These are phyloP conservation scores for Pholiota molesta DNA, from an alignment of 768 basidiomycete genomes.

Conservation along the genomic window DNA sequence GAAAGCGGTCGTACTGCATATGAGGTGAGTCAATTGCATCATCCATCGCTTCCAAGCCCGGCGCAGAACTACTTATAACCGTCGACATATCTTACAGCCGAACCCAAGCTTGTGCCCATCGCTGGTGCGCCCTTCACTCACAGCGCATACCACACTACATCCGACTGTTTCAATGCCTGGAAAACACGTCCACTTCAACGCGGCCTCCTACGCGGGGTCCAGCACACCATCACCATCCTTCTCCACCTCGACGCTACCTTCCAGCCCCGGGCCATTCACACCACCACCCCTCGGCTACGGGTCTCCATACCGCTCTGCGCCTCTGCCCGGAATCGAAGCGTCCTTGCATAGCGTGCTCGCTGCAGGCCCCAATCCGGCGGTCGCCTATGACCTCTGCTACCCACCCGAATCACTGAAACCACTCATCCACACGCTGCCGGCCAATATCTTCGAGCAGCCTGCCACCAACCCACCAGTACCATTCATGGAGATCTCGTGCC, in stretches of 20 bases:
- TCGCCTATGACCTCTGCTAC: conserved; percentile 17
- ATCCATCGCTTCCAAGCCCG: background rate
- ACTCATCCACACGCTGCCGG: conserved; percentile 10
- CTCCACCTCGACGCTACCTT: conserved; percentile 8
- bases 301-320: conserved; percentile 11
- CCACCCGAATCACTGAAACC: conserved; percentile 15
- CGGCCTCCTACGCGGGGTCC: background rate
- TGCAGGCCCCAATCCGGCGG: conserved; percentile 5
- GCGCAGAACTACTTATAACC: background rate
- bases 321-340: background rate
- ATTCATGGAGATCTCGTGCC: conserved; percentile 34
- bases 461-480: conserved; percentile 37
- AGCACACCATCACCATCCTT: conserved; percentile 14
- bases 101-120: background rate
- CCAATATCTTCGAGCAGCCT: conserved; percentile 28
- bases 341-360: conserved; percentile 1
- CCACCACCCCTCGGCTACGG: conserved; percentile 11
- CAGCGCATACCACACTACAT: background rate
- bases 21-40: conserved; percentile 1
- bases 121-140: background rate
- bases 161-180: conserved; percentile 11
- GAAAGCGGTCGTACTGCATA: background rate
- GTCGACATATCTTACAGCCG: background rate
- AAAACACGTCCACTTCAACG: conserved; percentile 17
- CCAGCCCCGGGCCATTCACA: background rate